Evolutionary conservation across 768 basidiomycete genomes (phyloP), one percentile per base, ranked within the genome.

Genomic region (Tricholoma matsutake): DNA sequence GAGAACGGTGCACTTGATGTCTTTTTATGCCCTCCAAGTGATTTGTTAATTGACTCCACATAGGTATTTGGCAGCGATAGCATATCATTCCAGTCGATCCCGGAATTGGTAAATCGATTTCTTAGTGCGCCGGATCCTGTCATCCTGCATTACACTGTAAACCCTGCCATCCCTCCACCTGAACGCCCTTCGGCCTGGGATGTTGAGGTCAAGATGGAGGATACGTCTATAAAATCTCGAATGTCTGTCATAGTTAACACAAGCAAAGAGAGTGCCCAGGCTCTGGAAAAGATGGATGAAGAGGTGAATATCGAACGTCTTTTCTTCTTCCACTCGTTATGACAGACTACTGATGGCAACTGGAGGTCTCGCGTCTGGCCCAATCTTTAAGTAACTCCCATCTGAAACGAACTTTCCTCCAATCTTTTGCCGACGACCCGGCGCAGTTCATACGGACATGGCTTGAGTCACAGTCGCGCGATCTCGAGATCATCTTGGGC

Each of bases 381-480:
- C 93, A 96, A 70, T 91, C 91, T 9, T 78, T 96, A 53, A 88
- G 94, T 65, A 94, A 94, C 67, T 84, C 94, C 1, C 88, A 93
- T 67, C 80, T 92, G 64, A 96, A 96, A 73, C 83, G 87, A 22
- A 89, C 91, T 7, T 98, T 98, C 75, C 75, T 98, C 45, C 83
- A 86, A 63, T 85, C 86, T 1, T 97, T 97, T 69, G 86, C 92
- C 11, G 77, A 83, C 0, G 85, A 94, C 54, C 92, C 96, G 7
- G 79, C 86, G 6, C 79, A 81, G 64, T 91, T 98, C 71, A 90
- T 95, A 59, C 89, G 95, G 68, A 89, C 86, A 2, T 97, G 94
- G 94, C 72, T 98, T 16, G 90, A 91, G 66, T 94, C 92, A 2
- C 96, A 98, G 72, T 92, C 94, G 52, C 83, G 93, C 13, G 96